phyloP scores from a whole-genome alignment of 2,329 filamentous ascomycete genomes.

The Aspergillus sp. region DNA sequence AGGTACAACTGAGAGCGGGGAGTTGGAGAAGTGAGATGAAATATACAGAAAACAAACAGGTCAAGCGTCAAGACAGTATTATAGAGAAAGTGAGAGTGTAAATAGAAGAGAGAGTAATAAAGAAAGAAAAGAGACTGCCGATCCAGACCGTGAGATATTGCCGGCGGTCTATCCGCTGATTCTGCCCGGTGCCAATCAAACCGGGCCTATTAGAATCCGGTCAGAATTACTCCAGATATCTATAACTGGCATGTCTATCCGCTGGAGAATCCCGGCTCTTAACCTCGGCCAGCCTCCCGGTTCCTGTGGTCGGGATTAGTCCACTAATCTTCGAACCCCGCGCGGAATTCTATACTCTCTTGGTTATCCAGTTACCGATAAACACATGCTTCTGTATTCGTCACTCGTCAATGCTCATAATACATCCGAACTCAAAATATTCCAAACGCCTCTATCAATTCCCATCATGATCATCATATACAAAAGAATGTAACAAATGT shows the following conservation, averaged over 20 bases:
- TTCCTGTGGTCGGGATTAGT: neutral
- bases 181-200: neutral
- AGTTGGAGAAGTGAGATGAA: no score
- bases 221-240: neutral
- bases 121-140: slow-evolving; percentile 4
- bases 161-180: neutral
- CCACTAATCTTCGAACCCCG: neutral
- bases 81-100: neutral
- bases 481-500: slow-evolving; percentile 5
- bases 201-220: neutral
- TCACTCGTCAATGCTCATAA: neutral
- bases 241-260: neutral
- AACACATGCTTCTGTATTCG: neutral
- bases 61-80: neutral
- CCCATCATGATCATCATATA: neutral
- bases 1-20: no score
- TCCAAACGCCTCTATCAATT: neutral
- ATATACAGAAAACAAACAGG: slow-evolving; percentile 1
- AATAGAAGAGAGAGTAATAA: slow-evolving; percentile 3
- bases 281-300: neutral
- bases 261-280: neutral
- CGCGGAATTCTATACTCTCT: neutral
- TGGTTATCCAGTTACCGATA: neutral
- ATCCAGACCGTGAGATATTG: neutral
- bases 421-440: neutral